Evolutionary conservation across 768 basidiomycete species (phyloP).

Genomic region (Holtermannia corniformis): DNA sequence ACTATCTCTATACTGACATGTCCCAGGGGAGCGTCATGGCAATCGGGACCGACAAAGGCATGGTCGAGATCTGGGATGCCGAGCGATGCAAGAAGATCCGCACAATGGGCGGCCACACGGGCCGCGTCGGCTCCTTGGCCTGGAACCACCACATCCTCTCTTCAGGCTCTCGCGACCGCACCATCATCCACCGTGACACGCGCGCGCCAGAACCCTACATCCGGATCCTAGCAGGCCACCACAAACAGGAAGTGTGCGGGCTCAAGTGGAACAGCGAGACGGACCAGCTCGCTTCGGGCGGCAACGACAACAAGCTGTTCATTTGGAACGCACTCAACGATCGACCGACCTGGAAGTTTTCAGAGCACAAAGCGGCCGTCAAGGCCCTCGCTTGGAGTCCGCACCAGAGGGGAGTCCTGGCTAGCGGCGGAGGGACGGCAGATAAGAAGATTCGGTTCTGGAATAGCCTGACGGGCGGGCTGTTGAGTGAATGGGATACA

Average conservation of each 20-base stretch:
- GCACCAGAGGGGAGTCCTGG: conserved; percentile 78
- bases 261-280: conserved; percentile 70
- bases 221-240: conserved; percentile 48
- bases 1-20: background rate
- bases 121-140: conserved; percentile 84
- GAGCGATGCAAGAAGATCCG: conserved; percentile 62
- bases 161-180: conserved; percentile 82
- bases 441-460: conserved; percentile 97
- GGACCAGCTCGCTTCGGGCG: conserved; percentile 73
- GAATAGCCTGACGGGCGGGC: conserved; percentile 78
- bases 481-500: conserved; percentile 83
- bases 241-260: conserved; percentile 87
- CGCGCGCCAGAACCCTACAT: conserved; percentile 61
- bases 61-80: conserved; percentile 89
- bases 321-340: conserved; percentile 78
- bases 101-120: conserved; percentile 76
- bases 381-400: conserved; percentile 97
- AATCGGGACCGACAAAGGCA: conserved; percentile 80
- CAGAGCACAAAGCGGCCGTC: conserved; percentile 92
- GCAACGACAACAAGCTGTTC: conserved; percentile 97
- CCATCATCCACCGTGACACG: conserved; percentile 85
- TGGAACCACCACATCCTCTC: conserved; percentile 85
- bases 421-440: conserved; percentile 95
- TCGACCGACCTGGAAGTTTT: conserved; percentile 80
- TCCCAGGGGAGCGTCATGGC: conserved; percentile 71